Evolutionary conservation across 2,329 filamentous ascomycete species (phyloP).

Genomic region (Fusarium sp.): DNA sequence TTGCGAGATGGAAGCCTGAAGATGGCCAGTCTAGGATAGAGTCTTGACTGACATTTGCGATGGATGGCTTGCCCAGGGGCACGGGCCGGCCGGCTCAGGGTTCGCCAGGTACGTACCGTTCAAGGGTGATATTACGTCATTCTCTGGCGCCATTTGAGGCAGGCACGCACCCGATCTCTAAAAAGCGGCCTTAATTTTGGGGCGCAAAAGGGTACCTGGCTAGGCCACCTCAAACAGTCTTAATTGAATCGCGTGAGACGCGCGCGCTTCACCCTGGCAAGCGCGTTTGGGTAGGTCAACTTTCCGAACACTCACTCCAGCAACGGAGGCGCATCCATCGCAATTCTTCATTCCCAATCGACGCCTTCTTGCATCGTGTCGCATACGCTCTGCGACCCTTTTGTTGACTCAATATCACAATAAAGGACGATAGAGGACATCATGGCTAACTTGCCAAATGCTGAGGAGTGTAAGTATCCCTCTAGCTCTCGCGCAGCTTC

Average conservation of each 20-base stretch:
- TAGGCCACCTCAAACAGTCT: not conserved
- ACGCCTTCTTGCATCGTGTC: not conserved
- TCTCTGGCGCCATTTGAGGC: not conserved
- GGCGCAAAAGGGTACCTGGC: slow-evolving; percentile 18
- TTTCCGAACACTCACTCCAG: not conserved
- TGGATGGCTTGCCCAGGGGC: slow-evolving; percentile 31
- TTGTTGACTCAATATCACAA: not conserved
- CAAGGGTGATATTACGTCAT: slow-evolving; percentile 38
- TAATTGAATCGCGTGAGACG: slow-evolving; percentile 37
- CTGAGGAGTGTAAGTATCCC: slow-evolving; percentile 47
- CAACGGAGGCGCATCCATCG: slow-evolving; percentile 17
- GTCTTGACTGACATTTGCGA: slow-evolving; percentile 31
- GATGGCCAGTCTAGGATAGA: slow-evolving; percentile 14
- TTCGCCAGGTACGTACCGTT: slow-evolving; percentile 19
- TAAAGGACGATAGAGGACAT: not conserved
- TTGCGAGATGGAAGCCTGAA: slow-evolving; percentile 36
- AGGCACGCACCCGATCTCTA: not conserved
- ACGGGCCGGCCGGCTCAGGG: slow-evolving; percentile 34
- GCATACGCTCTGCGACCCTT: not conserved
- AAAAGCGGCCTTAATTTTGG: slow-evolving; percentile 28
- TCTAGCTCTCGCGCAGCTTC: not conserved
- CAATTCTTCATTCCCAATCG: not conserved
- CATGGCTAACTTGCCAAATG: slow-evolving; percentile 46
- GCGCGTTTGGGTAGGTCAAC: slow-evolving; percentile 19
- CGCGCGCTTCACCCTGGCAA: not conserved